A percentile compares a stretch with the other conserved stretches of the same genome.
These are phyloP conservation scores for Zasmidium citrigriseum DNA, from an alignment of 2,329 filamentous ascomycete species.

Conservation along the genomic window DNA sequence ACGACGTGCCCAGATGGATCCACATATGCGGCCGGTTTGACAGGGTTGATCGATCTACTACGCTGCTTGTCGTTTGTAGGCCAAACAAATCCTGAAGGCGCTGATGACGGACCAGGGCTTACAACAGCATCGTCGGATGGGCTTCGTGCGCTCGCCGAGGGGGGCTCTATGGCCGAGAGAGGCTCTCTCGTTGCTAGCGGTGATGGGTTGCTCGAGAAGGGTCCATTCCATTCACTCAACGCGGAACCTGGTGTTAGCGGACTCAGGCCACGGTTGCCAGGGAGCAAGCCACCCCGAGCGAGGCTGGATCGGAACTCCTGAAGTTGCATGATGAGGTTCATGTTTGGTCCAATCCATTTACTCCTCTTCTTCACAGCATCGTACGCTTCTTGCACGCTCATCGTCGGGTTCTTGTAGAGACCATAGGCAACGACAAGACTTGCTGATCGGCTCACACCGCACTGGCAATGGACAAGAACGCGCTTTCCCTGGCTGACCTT, in stretches of 20 bases:
- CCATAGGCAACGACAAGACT: conserved; percentile 86
- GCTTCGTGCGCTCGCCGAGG: conserved; percentile 7
- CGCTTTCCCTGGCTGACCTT: conserved; percentile 72
- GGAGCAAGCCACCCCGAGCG: conserved; percentile 36
- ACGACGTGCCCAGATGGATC: conserved; percentile 37
- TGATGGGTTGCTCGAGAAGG: conserved; percentile 28
- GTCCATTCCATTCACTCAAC: conserved; percentile 33
- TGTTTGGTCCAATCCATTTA: conserved; percentile 87
- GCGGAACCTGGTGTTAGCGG: conserved; percentile 37
- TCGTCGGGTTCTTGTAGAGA: conserved; percentile 72
- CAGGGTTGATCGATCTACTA: conserved; percentile 22
- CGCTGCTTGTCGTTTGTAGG: conserved; percentile 47
- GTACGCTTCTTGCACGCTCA: conserved; percentile 82
- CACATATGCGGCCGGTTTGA: conserved; percentile 54
- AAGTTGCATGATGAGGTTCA: conserved; percentile 87
- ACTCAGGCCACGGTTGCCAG: conserved; percentile 32
- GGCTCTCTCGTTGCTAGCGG: conserved; percentile 16
- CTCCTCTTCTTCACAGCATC: conserved; percentile 78
- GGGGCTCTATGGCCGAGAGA: conserved; percentile 22
- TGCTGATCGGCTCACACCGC: conserved; percentile 80
- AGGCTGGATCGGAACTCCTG: conserved; percentile 69
- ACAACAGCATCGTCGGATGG: conserved; percentile 32
- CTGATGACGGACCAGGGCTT: conserved; percentile 65
- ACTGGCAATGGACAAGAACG: conserved; percentile 81
- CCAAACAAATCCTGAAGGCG: conserved; percentile 65